phyloP scores from a whole-genome alignment of 768 basidiomycete species.

The Mycena olivaceomarginata region DNA sequence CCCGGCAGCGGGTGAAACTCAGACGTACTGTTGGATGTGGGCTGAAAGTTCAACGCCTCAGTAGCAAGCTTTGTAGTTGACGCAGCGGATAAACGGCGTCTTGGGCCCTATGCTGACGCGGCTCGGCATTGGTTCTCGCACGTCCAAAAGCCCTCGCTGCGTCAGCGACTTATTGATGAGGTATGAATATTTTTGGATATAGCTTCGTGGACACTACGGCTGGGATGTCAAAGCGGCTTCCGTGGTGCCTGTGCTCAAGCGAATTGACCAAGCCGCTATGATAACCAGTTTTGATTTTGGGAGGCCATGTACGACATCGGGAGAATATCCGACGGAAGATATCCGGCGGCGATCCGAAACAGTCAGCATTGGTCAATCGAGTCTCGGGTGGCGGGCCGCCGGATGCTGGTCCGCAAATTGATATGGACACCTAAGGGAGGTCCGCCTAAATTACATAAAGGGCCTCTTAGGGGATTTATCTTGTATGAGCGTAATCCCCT shows the following conservation, averaged over 20 bases:
- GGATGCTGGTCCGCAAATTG: no score
- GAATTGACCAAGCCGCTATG: no score
- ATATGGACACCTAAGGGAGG: no score
- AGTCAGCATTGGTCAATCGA: slow-evolving; percentile 3
- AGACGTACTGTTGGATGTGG: slow-evolving; percentile 13
- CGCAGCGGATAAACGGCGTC: neutral
- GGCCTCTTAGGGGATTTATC: no score
- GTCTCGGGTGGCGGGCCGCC: no score
- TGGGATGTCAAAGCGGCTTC: no score
- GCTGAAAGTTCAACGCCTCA: slow-evolving; percentile 4
- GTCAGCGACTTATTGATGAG: neutral
- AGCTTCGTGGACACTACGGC: neutral
- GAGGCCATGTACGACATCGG: neutral
- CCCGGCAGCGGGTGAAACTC: neutral
- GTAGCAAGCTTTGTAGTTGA: slow-evolving; percentile 9
- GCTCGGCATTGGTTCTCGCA: slow-evolving; percentile 11
- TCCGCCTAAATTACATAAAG: no score
- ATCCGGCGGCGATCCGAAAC: slow-evolving; percentile 5
- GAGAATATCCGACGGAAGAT: slow-evolving; percentile 14
- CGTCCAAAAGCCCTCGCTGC: neutral
- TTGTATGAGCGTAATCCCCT: no score
- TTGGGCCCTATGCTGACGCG: slow-evolving; percentile 2
- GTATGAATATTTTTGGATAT: neutral
- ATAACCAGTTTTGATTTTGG: no score
- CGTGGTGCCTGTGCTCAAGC: no score